These are phyloP conservation scores for Komagataea norvegica DNA, from an alignment of 1,139 yeast genomes.

Conservation along the genomic window DNA sequence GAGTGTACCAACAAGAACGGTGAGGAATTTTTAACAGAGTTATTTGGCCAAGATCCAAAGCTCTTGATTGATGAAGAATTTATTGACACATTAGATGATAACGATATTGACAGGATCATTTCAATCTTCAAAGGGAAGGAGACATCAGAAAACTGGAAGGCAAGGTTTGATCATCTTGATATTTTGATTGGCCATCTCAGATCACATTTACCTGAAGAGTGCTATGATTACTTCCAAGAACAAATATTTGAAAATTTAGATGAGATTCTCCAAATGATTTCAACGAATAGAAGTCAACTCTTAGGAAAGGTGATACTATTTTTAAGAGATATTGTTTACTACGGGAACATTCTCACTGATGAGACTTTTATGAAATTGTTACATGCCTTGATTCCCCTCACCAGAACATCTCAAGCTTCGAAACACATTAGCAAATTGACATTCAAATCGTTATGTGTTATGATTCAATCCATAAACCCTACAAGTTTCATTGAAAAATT, in stretches of 20 bases:
- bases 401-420: constrained; percentile 17
- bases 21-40: constrained; percentile 22
- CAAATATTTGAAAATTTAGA: constrained; percentile 14
- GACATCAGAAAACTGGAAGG: constrained; percentile 22
- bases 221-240: constrained; percentile 14
- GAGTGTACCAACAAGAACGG: neutral
- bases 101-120: constrained; percentile 13
- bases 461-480: constrained; percentile 21
- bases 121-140: constrained; percentile 16
- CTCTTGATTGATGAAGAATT: constrained; percentile 9
- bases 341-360: constrained; percentile 13
- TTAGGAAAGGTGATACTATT: constrained; percentile 20
- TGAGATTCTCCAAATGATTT: constrained; percentile 14
- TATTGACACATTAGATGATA: constrained; percentile 8
- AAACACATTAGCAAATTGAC: constrained; percentile 15
- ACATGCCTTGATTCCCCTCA: constrained; percentile 21
- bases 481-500: constrained; percentile 18
- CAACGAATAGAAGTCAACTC: constrained; percentile 18
- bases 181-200: constrained; percentile 20
- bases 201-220: constrained; percentile 13
- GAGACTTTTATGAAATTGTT: constrained; percentile 16
- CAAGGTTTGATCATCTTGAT: constrained; percentile 15
- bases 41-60: constrained; percentile 21
- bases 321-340: constrained; percentile 22
- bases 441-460: constrained; percentile 23